These are phyloP conservation scores for Eremomyces bilateralis DNA, from an alignment of 495 filamentous ascomycete genomes.

Conservation along the genomic window DNA sequence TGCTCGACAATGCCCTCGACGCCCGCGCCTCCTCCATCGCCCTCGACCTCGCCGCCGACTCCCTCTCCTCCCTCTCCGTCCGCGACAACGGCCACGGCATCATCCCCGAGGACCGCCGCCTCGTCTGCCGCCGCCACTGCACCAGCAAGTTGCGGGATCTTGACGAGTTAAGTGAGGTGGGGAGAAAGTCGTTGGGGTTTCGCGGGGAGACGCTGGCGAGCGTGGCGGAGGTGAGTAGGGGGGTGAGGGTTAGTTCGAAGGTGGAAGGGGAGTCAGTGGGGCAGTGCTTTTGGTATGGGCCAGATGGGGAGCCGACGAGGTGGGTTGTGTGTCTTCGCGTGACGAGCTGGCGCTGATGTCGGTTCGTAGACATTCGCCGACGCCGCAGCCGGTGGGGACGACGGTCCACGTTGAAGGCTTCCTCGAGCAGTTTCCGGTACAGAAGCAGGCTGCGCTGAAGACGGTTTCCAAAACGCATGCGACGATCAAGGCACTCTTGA, in stretches of 20 bases:
- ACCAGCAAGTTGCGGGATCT: constrained; percentile 72
- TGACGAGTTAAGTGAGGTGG: constrained; percentile 44
- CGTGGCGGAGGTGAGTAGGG: constrained; percentile 41
- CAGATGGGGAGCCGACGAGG: constrained; percentile 28
- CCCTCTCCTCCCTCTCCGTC: constrained; percentile 57
- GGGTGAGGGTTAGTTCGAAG: constrained; percentile 47
- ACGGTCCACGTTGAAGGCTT: constrained; percentile 48
- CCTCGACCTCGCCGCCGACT: constrained; percentile 53
- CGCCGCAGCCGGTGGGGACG: constrained; percentile 55
- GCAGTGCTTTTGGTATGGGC: constrained; percentile 26
- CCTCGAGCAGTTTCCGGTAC: constrained; percentile 51
- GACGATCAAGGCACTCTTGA: constrained; percentile 44
- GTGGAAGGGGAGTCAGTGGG: constrained; percentile 49
- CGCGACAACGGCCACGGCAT: constrained; percentile 84
- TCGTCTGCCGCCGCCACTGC: constrained; percentile 45
- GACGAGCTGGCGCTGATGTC: constrained; percentile 1
- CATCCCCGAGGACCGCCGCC: constrained; percentile 36
- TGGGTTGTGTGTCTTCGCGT: constrained; percentile 13
- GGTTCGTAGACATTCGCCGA: constrained; percentile 18
- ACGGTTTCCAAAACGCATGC: constrained; percentile 35
- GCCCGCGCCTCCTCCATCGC: constrained; percentile 49
- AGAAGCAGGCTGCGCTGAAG: constrained; percentile 43
- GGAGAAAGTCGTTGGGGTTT: constrained; percentile 59
- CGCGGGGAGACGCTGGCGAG: constrained; percentile 74
- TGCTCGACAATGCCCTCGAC: constrained; percentile 82